A percentile compares a stretch with the other conserved stretches of the same genome.
Conservation (phyloP, 2,329 filamentous ascomycete genomes). For the Pseudocercospora ulei region DNA sequence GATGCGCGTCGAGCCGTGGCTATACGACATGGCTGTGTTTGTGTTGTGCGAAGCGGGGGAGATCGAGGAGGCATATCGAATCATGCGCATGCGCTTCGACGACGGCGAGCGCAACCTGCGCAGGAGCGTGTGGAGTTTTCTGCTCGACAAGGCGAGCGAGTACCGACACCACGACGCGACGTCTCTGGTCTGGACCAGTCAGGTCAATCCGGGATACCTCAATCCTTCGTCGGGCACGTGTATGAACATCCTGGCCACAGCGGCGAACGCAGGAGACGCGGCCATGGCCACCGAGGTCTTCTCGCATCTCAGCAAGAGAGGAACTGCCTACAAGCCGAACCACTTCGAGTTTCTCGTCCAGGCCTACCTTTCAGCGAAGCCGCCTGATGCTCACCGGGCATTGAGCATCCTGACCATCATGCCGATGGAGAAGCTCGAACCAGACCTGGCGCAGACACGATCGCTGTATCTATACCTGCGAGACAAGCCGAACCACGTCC, state of each 20-base stretch:
- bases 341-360: constrained; percentile 76
- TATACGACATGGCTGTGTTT: constrained; percentile 68
- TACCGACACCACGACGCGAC: constrained; percentile 53
- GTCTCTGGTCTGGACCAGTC: constrained; percentile 59
- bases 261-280: constrained; percentile 58
- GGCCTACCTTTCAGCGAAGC: constrained; percentile 51
- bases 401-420: constrained; percentile 66
- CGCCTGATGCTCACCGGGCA: constrained; percentile 52
- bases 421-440: constrained; percentile 51
- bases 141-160: constrained; percentile 66
- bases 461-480: constrained; percentile 52
- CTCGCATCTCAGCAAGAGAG: constrained; percentile 51
- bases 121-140: constrained; percentile 55
- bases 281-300: constrained; percentile 62
- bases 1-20: constrained; percentile 55
- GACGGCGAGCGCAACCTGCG: constrained; percentile 39
- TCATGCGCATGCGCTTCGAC: constrained; percentile 53
- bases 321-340: constrained; percentile 50
- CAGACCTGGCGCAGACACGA: constrained; percentile 53
- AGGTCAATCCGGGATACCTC: constrained; percentile 51
- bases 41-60: constrained; percentile 62
- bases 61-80: constrained; percentile 62
- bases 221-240: constrained; percentile 57
- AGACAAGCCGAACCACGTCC: constrained; percentile 40
- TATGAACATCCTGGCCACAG: constrained; percentile 60